Conservation (phyloP, 495 filamentous ascomycete genomes). For the Parathielavia hyrcaniae region DNA sequence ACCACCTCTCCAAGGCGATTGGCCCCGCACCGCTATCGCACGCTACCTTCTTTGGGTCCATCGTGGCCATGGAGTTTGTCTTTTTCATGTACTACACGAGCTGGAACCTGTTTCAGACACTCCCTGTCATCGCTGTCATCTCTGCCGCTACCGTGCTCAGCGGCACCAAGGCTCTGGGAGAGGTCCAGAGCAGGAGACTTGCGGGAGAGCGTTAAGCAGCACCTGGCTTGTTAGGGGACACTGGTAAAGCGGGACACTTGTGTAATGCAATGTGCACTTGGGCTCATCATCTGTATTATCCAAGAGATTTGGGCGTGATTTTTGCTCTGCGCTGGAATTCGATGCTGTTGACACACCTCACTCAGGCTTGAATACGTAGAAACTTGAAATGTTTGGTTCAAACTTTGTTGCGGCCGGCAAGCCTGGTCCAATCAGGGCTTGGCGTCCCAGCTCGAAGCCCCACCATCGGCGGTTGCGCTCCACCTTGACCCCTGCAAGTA, state of each 20-base stretch:
- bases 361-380: too few relatives aligned
- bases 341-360: too few relatives aligned
- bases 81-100: constrained; percentile 92
- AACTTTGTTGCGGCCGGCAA: not conserved
- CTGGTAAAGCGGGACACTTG: not conserved
- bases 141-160: constrained; percentile 72
- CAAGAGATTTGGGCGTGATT: too few relatives aligned
- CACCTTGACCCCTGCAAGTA: constrained; percentile 22
- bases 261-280: too few relatives aligned
- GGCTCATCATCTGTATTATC: too few relatives aligned
- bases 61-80: constrained; percentile 78
- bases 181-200: constrained; percentile 82
- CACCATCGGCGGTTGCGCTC: constrained; percentile 5
- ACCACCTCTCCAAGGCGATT: constrained; percentile 69
- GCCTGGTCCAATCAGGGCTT: not conserved
- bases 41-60: constrained; percentile 71
- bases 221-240: not conserved
- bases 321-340: too few relatives aligned
- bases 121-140: constrained; percentile 64
- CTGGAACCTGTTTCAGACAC: constrained; percentile 88
- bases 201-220: constrained; percentile 57
- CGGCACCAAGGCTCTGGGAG: constrained; percentile 83
- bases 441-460: not conserved
- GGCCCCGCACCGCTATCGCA: constrained; percentile 69
- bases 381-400: too few relatives aligned